phyloP scores from a whole-genome alignment of 495 filamentous ascomycete genomes.

The Xanthoparmelia taractica region DNA sequence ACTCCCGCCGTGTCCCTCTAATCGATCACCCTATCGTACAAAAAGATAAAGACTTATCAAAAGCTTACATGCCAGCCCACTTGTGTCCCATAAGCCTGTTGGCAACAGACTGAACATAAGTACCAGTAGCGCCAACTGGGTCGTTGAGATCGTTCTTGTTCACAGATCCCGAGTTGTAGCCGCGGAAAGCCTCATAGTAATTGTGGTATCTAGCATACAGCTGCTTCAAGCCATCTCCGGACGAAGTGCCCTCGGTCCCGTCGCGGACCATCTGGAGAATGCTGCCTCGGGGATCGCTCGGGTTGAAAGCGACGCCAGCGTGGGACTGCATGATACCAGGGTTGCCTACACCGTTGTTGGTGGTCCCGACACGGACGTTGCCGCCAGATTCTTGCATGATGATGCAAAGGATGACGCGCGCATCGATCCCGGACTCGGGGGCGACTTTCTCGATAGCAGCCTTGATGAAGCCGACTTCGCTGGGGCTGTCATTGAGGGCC shows the following conservation, averaged over 20 bases:
- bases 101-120: conserved; percentile 16
- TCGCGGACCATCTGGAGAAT: conserved; percentile 35
- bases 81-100: conserved; percentile 18
- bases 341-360: conserved; percentile 34
- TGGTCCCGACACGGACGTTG: conserved; percentile 35
- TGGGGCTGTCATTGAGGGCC: conserved; percentile 19
- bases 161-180: conserved; percentile 22
- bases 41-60: not conserved
- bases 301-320: conserved; percentile 22
- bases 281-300: conserved; percentile 16
- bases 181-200: conserved; percentile 33
- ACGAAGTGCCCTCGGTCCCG: conserved; percentile 33
- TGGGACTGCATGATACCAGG: conserved; percentile 39
- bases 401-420: conserved; percentile 34
- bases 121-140: conserved; percentile 10
- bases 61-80: conserved; percentile 13
- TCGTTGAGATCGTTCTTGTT: conserved; percentile 11
- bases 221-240: conserved; percentile 35
- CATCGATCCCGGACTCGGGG: conserved; percentile 28
- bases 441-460: conserved; percentile 29
- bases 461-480: conserved; percentile 27
- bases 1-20: not conserved
- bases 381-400: conserved; percentile 41
- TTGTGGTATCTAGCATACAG: conserved; percentile 20
- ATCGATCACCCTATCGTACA: not conserved